Evolutionary conservation across 768 basidiomycete species (phyloP).

Genomic region (Suillus subalutaceus): DNA sequence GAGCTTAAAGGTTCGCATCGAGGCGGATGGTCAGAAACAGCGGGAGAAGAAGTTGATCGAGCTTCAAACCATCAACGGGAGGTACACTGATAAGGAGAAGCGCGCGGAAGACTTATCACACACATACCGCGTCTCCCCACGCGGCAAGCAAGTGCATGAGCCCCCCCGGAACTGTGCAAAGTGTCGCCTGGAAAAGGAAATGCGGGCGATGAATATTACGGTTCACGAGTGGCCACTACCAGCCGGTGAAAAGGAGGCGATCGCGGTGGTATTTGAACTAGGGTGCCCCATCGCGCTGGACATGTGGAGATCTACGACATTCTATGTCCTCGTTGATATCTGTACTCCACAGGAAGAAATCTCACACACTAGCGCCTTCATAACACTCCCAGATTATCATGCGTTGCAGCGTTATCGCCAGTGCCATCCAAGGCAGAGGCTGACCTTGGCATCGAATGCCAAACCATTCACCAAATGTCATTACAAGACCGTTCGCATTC

Average conservation of each 20-base stretch:
- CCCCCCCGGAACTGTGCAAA: constrained; percentile 24
- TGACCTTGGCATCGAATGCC: constrained; percentile 26
- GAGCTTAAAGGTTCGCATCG: no score
- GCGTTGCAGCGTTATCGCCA: constrained; percentile 18
- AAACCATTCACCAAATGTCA: constrained; percentile 26
- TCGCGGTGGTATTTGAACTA: constrained; percentile 46
- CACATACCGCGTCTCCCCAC: not conserved
- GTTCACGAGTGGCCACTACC: constrained; percentile 55
- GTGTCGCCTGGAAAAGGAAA: constrained; percentile 29
- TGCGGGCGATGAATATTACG: constrained; percentile 30
- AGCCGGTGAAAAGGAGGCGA: constrained; percentile 18
- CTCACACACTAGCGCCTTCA: constrained; percentile 13
- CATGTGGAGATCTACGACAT: constrained; percentile 48
- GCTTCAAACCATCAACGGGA: no score
- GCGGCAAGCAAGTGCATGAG: not conserved
- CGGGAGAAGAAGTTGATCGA: no score
- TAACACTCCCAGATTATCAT: constrained; percentile 17
- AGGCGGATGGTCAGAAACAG: no score
- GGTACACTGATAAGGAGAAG: no score
- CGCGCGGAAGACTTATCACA: not conserved
- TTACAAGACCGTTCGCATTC: constrained; percentile 14
- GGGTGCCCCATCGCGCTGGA: constrained; percentile 41
- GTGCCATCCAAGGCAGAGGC: constrained; percentile 21
- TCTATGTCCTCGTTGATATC: constrained; percentile 41
- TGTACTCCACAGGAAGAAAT: constrained; percentile 22